Conservation (phyloP, 805 yeast genomes). For the Ogataea ganodermae region DNA sequence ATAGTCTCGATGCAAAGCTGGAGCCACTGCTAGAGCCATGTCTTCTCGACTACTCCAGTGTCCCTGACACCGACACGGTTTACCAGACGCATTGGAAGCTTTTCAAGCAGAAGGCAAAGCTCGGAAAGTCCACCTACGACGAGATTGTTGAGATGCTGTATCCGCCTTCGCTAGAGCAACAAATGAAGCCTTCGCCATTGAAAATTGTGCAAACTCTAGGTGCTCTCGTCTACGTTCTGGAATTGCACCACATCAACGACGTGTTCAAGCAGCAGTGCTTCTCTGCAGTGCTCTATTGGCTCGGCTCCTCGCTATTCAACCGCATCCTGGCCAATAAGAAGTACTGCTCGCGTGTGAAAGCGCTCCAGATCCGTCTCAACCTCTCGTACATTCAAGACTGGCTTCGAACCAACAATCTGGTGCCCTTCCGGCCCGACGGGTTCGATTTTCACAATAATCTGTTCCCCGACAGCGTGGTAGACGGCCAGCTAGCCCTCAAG, state of each 20-base stretch:
- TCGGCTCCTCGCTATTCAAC: conserved; percentile 73
- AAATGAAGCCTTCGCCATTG: conserved; percentile 87
- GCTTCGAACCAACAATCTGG: conserved; percentile 71
- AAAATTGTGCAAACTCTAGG: conserved; percentile 83
- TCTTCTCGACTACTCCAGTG: conserved; percentile 71
- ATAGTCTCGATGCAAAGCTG: conserved; percentile 63
- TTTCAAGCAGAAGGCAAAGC: conserved; percentile 45
- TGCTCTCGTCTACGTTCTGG: conserved; percentile 82
- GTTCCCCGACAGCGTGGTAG: conserved; percentile 37
- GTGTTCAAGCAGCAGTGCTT: conserved; percentile 76
- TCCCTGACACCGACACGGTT: conserved; percentile 77
- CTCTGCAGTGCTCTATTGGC: conserved; percentile 76
- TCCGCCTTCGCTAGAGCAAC: conserved; percentile 81
- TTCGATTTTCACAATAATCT: conserved; percentile 27
- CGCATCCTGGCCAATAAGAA: conserved; percentile 65
- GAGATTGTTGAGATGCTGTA: conserved; percentile 74
- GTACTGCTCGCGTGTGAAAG: conserved; percentile 76
- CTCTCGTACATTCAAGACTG: conserved; percentile 89
- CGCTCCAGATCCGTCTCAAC: conserved; percentile 87
- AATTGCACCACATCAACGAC: conserved; percentile 78
- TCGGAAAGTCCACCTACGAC: conserved; percentile 54
- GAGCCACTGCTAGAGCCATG: conserved; percentile 62
- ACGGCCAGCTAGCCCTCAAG: conserved; percentile 24
- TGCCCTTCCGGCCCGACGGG: conserved; percentile 39
- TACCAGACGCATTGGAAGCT: conserved; percentile 71